Evolutionary conservation across 495 filamentous ascomycete genomes (phyloP), one percentile per base, ranked within the genome.

Genomic region (Paragyromitra xinjiangensis): DNA sequence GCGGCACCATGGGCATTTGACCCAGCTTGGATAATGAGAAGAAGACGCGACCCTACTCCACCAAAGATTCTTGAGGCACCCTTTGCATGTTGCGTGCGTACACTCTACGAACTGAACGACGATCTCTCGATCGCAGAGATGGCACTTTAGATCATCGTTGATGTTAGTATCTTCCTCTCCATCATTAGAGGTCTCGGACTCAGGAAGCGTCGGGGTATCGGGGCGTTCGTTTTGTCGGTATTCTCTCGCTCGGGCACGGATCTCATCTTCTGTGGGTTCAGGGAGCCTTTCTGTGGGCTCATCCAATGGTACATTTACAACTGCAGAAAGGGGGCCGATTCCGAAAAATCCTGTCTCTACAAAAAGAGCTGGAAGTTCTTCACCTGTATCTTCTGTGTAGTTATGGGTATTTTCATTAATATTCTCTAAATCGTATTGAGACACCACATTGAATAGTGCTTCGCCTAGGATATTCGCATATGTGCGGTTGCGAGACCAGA

Each of bases 1-100:
- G 45, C 66, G 53, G n/a, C 66, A 69, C 66, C 66, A 69, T 24
- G 66, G 66, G 12, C 51, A 69, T 8, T 14, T 34, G 11, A 59
- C n/a, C 50, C 51, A 44, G 22, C 6, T 58, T 37, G 51, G 66
- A 22, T 11, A 44, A 44, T 55, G 24, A 3, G 9, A 2, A 58
- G 12, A 8, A 26, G n/a, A 3, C 51, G 40, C n/a, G 34, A 37
- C 19, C 39, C 51, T 69, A 22, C 19, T 42, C 66, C 51, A 45
- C 66, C 66, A 69, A 40, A 59, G 50, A 22, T 59, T 45, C 37
- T 69, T 69, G 3, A 42, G 39, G 16, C 66, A 45, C 37, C 8
- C 7, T 14, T 6, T 12, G 29, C 65, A 68, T 3, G 50, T 50
- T 12, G 65, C 66, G n/a, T 69, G 53, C 1, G 50, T 6, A 22